Conservation (phyloP, 2,329 filamentous ascomycete species). For the Sphaceloma murrayae region DNA sequence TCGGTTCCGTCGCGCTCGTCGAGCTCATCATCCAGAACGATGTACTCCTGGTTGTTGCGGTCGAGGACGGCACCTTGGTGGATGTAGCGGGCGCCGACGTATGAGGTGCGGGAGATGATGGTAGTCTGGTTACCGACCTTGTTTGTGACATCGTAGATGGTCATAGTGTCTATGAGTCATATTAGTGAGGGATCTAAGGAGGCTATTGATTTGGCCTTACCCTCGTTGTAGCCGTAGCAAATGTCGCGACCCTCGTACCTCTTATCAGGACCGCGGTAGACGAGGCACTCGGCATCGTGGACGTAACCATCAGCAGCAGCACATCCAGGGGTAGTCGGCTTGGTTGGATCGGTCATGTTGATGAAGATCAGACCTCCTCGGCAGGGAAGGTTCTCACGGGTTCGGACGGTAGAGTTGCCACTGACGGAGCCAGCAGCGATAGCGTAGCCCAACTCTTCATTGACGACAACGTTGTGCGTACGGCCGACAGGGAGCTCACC, state of each 20-base stretch:
- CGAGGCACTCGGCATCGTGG: slow-evolving; percentile 50
- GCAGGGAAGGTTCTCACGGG: slow-evolving; percentile 28
- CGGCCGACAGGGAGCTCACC: slow-evolving; percentile 37
- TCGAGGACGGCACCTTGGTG: slow-evolving; percentile 48
- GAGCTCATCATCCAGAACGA: slow-evolving; percentile 46
- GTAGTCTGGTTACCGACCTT: slow-evolving; percentile 27
- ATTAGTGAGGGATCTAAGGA: background rate
- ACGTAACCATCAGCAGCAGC: slow-evolving; percentile 46
- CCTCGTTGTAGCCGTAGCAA: slow-evolving; percentile 45
- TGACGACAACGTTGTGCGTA: slow-evolving; percentile 46
- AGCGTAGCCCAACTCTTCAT: slow-evolving; percentile 41
- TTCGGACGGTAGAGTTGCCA: slow-evolving; percentile 28
- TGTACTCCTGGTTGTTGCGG: slow-evolving; percentile 35
- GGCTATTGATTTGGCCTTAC: no score
- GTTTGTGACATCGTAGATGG: slow-evolving; percentile 38
- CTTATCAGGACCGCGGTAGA: slow-evolving; percentile 41
- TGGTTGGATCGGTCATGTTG: slow-evolving; percentile 44
- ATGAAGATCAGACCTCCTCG: slow-evolving; percentile 45
- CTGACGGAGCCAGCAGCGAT: slow-evolving; percentile 36
- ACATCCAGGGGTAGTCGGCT: slow-evolving; percentile 43
- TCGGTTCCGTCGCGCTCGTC: slow-evolving; percentile 39
- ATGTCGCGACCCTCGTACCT: slow-evolving; percentile 40
- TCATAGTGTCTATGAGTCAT: slow-evolving; percentile 29
- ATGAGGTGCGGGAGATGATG: slow-evolving; percentile 42
- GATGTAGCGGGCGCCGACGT: slow-evolving; percentile 42